Evolutionary conservation across 768 basidiomycete genomes (phyloP), one percentile per base, ranked within the genome.

Genomic region (Suillus tomentosus): DNA sequence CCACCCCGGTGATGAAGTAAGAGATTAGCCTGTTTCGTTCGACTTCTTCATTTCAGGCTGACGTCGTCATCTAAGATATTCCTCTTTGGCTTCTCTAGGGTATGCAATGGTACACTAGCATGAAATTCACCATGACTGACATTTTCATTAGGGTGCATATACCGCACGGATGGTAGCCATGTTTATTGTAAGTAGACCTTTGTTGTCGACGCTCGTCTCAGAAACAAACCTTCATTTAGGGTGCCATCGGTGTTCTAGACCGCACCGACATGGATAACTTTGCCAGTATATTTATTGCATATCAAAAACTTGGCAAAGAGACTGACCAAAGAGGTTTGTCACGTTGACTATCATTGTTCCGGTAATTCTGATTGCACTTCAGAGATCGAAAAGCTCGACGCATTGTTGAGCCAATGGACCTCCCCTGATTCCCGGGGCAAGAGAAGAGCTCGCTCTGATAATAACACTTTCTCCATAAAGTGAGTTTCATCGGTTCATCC

Each of bases 61-160:
- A 71, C 64, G n/a, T 64, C 36, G 42, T 13, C 14, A 15, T 31
- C 9, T 7, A 62, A 91, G 90, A 86, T 92, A 15, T 91, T 88
- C 72, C 79, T 91, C 36, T 92, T 92, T 73, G 90, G 90, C 8
- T 91, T 91, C 73, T 91, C 89, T 17, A 80, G 90, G 71, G 88
- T 88, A 71, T 65, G 82, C 14, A 27, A 57, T 53, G 13, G 31
- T 11, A 24, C 31, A 15, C 42, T 40, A 19, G n/a, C 8, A 24
- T 45, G 40, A 39, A 51, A 11, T 24, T 39, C 36, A 19, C 19
- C 22, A 34, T 27, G 54, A 54, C 65, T 73, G 40, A 70, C 54
- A 7, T 31, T 22, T 39, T 42, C 13, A 53, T 42, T 62, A 90
- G 89, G 90, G 90, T 6, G 90, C 89, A 66, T 92, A 91, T 71